These are phyloP conservation scores for Westerdykella aurantiaca DNA, from an alignment of 2,329 filamentous ascomycete genomes.

Conservation along the genomic window DNA sequence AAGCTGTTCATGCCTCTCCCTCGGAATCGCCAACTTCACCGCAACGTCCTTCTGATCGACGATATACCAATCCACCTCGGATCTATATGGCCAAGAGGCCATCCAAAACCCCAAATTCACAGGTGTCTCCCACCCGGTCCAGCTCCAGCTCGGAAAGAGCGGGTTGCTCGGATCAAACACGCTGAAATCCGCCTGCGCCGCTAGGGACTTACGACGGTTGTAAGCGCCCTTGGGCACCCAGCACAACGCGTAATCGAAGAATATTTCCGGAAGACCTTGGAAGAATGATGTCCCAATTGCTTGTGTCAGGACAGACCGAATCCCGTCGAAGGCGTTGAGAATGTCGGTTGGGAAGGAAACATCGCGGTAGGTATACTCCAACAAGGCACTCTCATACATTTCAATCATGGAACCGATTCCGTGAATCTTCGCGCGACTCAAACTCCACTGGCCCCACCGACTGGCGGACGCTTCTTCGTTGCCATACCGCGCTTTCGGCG, in stretches of 20 bases:
- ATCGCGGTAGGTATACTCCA: conserved; percentile 4
- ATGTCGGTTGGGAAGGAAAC: conserved; percentile 3
- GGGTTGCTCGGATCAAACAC: neutral
- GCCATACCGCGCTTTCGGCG: neutral
- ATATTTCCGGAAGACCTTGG: conserved; percentile 5
- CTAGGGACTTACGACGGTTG: neutral
- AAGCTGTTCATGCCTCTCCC: neutral
- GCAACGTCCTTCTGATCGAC: neutral
- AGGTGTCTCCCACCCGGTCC: conserved; percentile 3
- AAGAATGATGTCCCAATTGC: conserved; percentile 5
- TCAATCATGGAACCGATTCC: neutral
- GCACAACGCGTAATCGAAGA: conserved; percentile 4
- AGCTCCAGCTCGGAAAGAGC: conserved; percentile 7
- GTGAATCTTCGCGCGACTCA: conserved; percentile 3
- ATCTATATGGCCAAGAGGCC: neutral
- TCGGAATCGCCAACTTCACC: neutral
- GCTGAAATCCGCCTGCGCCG: neutral
- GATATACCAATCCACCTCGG: conserved; percentile 5
- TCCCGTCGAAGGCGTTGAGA: conserved; percentile 5
- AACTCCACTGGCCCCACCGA: conserved; percentile 1
- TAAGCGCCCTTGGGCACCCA: conserved; percentile 1
- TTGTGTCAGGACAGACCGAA: conserved; percentile 1
- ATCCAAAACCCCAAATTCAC: conserved; percentile 2
- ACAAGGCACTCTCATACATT: conserved; percentile 1
- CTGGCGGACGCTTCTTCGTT: neutral